phyloP scores from a whole-genome alignment of 805 yeast genomes.

The Saturnispora quitensis region DNA sequence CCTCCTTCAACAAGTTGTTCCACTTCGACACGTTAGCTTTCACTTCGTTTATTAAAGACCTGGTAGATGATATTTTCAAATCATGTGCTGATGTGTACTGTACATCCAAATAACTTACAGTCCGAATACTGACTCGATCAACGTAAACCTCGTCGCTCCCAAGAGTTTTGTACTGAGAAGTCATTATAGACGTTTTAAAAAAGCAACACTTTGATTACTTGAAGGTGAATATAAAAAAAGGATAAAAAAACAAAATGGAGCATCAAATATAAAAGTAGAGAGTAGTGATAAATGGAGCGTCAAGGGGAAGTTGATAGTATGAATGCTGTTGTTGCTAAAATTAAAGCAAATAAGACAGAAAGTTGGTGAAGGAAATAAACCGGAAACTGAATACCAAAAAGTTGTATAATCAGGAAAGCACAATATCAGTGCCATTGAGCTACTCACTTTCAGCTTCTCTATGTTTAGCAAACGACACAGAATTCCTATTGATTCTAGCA shows the following conservation, averaged over 20 bases:
- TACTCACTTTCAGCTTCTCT: constrained; percentile 2
- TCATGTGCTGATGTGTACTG: background rate
- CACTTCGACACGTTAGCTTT: background rate
- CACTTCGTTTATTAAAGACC: background rate
- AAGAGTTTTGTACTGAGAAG: constrained; percentile 2
- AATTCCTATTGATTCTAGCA: constrained; percentile 7
- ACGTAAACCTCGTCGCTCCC: constrained; percentile 3
- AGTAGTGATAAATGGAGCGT: background rate
- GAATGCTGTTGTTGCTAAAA: background rate
- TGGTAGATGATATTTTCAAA: background rate
- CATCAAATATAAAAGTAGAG: background rate
- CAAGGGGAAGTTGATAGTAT: background rate
- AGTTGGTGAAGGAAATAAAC: background rate
- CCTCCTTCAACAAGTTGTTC: background rate
- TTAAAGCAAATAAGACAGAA: background rate
- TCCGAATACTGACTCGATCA: background rate
- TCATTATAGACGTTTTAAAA: background rate
- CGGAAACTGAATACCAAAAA: background rate
- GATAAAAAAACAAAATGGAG: background rate
- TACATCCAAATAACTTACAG: constrained; percentile 1
- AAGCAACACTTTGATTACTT: background rate
- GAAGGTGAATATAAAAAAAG: background rate
- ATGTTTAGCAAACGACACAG: constrained; percentile 7
- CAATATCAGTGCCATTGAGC: background rate
- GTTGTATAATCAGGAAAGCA: background rate